A percentile compares a stretch with the other conserved stretches of the same genome.
phyloP scores from a whole-genome alignment of 75 land plant species.

The Pinus taeda region DNA sequence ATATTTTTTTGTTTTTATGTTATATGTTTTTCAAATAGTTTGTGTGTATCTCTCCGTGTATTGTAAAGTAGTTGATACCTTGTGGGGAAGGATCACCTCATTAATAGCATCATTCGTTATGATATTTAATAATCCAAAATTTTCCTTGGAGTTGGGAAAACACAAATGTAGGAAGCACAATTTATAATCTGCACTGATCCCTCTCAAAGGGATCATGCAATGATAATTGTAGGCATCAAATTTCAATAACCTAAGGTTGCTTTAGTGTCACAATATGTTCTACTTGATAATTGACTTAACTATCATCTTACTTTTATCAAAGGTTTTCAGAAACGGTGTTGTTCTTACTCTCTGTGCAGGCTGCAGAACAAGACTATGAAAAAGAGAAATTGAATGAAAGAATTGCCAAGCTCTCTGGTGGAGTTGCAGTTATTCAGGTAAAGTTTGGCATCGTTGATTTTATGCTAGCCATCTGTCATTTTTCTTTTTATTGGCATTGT shows the following conservation, averaged over 20 bases:
- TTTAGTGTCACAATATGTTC: too few species aligned
- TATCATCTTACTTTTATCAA: not conserved
- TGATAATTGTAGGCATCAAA: too few species aligned
- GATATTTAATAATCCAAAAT: too few species aligned
- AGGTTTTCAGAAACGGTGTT: not conserved
- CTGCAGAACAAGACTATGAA: constrained; percentile 65
- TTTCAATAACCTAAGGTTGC: too few species aligned
- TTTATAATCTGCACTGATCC: too few species aligned
- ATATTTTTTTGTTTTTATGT: not conserved
- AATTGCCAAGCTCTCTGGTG: constrained; percentile 79
- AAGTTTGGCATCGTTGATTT: constrained; percentile 35
- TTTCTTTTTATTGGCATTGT: not conserved
- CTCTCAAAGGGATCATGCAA: too few species aligned
- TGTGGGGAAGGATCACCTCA: not conserved
- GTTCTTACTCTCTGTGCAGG: constrained; percentile 26
- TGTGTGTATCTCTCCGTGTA: not conserved
- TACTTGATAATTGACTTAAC: not conserved
- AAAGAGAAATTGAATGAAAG: constrained; percentile 89
- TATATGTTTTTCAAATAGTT: not conserved
- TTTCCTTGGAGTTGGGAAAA: too few species aligned
- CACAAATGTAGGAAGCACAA: too few species aligned
- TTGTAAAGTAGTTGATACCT: not conserved
- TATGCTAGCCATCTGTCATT: not conserved
- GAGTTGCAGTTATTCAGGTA: constrained; percentile 89
- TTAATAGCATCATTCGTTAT: not conserved